Evolutionary conservation across 1,139 yeast genomes (phyloP).

Genomic region (Suhomyces bokatorum): DNA sequence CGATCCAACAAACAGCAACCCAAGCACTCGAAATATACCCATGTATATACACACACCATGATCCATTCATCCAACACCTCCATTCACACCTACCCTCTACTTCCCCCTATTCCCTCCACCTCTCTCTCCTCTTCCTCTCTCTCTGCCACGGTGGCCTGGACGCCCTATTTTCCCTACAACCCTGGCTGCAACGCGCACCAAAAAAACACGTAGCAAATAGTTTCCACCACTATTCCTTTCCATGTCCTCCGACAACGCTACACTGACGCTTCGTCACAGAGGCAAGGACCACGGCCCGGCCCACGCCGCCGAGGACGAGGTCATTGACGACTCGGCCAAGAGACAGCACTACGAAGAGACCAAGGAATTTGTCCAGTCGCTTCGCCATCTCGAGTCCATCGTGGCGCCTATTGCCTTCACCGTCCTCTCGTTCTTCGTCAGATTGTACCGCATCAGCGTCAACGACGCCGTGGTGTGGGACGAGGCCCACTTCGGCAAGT

Average conservation of each 20-base stretch:
- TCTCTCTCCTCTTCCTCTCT: neutral
- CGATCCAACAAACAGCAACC: too few relatives aligned
- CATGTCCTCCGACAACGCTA: conserved; percentile 31
- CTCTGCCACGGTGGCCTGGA: neutral
- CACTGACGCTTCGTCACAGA: conserved; percentile 25
- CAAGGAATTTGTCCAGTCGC: conserved; percentile 34
- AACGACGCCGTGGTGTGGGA: conserved; percentile 62
- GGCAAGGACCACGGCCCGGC: conserved; percentile 13
- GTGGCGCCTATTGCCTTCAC: conserved; percentile 53
- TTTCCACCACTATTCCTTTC: neutral
- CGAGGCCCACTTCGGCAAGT: conserved; percentile 84
- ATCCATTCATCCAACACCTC: too few relatives aligned
- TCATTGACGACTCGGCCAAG: conserved; percentile 22
- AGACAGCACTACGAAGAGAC: conserved; percentile 32
- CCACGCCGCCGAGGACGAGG: conserved; percentile 9
- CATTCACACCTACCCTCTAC: too few relatives aligned
- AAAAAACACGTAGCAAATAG: conserved; percentile 8
- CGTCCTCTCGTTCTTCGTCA: conserved; percentile 46
- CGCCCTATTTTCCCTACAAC: neutral
- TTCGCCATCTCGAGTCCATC: conserved; percentile 34
- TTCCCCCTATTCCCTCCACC: neutral
- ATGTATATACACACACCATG: too few relatives aligned
- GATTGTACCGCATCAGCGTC: conserved; percentile 53
- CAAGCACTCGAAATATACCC: too few relatives aligned
- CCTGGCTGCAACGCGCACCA: conserved; percentile 4